These are phyloP conservation scores for Gaertneriomyces semiglobifer DNA, from an alignment of 192 early-diverging fungal genomes.

Conservation along the genomic window DNA sequence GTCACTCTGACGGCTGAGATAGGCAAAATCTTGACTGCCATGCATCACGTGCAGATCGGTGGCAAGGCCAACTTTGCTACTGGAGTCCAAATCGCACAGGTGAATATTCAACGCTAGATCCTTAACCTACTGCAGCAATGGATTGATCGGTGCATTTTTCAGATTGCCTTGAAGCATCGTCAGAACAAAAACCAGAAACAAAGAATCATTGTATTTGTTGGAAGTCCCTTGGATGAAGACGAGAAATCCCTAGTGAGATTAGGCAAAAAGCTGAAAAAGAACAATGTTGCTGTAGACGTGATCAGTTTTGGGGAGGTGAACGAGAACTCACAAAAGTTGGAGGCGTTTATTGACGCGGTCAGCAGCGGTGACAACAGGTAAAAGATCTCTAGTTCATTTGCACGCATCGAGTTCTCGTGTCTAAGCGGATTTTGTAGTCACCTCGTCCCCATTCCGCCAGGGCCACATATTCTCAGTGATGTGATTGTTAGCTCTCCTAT, in stretches of 20 bases:
- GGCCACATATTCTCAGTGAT: slow-evolving; percentile 89
- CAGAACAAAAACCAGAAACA: slow-evolving; percentile 96
- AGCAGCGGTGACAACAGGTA: slow-evolving; percentile 91
- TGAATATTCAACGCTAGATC: slow-evolving; percentile 26
- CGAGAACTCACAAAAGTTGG: slow-evolving; percentile 83
- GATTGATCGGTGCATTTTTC: background rate
- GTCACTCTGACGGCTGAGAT: slow-evolving; percentile 87
- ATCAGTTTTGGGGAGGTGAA: slow-evolving; percentile 93
- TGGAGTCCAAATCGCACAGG: slow-evolving; percentile 94
- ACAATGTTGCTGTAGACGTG: slow-evolving; percentile 92
- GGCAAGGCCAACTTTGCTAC: slow-evolving; percentile 74
- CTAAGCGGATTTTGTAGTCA: slow-evolving; percentile 50
- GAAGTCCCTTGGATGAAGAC: slow-evolving; percentile 81
- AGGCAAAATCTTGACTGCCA: slow-evolving; percentile 83
- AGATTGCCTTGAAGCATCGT: slow-evolving; percentile 92
- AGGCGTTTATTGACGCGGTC: slow-evolving; percentile 84
- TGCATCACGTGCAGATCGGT: slow-evolving; percentile 75
- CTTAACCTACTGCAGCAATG: background rate
- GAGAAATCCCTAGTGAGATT: slow-evolving; percentile 73
- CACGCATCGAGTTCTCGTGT: slow-evolving; percentile 2
- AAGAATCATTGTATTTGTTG: slow-evolving; percentile 90
- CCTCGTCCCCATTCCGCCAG: slow-evolving; percentile 87
- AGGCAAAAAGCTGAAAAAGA: slow-evolving; percentile 97
- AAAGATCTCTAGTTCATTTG: slow-evolving; percentile 7
- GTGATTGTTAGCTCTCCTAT: slow-evolving; percentile 83